Evolutionary conservation across 148 eudicot species (phyloP).

Genomic region (Amaranthus hypochondriacus): DNA sequence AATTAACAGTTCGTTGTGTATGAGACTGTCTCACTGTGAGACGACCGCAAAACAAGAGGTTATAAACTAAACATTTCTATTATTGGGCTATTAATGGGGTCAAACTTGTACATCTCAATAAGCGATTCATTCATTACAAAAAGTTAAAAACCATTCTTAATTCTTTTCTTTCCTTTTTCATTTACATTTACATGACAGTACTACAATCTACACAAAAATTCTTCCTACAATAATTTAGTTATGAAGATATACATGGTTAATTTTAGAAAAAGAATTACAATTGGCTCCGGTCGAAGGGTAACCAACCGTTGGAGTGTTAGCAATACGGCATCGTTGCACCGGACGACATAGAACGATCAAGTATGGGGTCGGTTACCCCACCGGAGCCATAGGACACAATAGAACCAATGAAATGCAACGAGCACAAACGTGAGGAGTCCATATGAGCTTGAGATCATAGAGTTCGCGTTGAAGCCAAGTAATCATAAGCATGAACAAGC

Average conservation of each 20-base stretch:
- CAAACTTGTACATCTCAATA: no score
- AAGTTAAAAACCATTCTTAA: slow-evolving; percentile 18
- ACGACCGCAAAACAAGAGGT: no score
- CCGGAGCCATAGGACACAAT: not conserved
- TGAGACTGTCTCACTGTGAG: no score
- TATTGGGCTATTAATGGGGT: no score
- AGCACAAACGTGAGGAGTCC: not conserved
- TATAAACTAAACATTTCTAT: no score
- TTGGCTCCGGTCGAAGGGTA: not conserved
- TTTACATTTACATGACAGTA: slow-evolving; percentile 5
- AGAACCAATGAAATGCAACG: slow-evolving; percentile 2
- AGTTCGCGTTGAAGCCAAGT: slow-evolving; percentile 34
- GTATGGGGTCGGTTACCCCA: not conserved
- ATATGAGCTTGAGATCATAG: not conserved
- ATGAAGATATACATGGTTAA: slow-evolving; percentile 15
- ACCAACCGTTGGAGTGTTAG: no score
- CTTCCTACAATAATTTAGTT: slow-evolving; percentile 13
- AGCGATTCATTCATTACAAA: not conserved
- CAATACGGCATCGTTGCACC: no score
- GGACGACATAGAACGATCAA: not conserved
- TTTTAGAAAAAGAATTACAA: not conserved
- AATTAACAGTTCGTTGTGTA: no score
- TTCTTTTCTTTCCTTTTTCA: slow-evolving; percentile 4
- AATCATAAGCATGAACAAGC: slow-evolving; percentile 59
- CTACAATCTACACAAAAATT: slow-evolving; percentile 18